Conservation (phyloP, 345 rosid genomes). For the Salix brachista region DNA sequence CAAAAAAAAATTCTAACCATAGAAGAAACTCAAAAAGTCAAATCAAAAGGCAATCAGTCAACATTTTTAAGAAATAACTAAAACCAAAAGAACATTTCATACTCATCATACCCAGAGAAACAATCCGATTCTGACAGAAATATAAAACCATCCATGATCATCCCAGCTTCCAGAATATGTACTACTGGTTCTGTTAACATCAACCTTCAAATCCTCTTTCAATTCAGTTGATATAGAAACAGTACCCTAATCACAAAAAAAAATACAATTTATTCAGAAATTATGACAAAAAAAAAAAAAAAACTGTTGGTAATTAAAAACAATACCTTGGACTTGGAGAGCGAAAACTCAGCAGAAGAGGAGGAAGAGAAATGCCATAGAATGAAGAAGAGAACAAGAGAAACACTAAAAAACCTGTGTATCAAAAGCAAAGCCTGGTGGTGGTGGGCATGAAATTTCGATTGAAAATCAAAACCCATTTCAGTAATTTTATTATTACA, state of each 20-base stretch:
- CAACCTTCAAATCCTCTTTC: slow-evolving; percentile 31
- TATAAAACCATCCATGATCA: slow-evolving; percentile 61
- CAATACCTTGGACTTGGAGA: slow-evolving; percentile 47
- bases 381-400: slow-evolving; percentile 66
- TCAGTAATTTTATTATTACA: neutral
- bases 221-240: slow-evolving; percentile 32
- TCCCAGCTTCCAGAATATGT: slow-evolving; percentile 40
- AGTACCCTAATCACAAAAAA: slow-evolving; percentile 35
- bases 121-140: slow-evolving; percentile 76
- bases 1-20: neutral
- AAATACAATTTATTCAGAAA: neutral
- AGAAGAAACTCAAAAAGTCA: neutral
- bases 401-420: slow-evolving; percentile 88
- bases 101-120: slow-evolving; percentile 73
- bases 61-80: slow-evolving; percentile 11
- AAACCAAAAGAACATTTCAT: neutral
- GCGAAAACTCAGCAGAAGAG: slow-evolving; percentile 47
- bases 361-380: slow-evolving; percentile 72
- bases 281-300: neutral
- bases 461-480: no score
- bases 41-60: neutral
- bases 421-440: slow-evolving; percentile 87
- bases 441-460: slow-evolving; percentile 6
- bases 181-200: slow-evolving; percentile 28
- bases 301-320: neutral